These are phyloP conservation scores for Henckelia pumila DNA, from an alignment of 257 asterid species.

Conservation along the genomic window DNA sequence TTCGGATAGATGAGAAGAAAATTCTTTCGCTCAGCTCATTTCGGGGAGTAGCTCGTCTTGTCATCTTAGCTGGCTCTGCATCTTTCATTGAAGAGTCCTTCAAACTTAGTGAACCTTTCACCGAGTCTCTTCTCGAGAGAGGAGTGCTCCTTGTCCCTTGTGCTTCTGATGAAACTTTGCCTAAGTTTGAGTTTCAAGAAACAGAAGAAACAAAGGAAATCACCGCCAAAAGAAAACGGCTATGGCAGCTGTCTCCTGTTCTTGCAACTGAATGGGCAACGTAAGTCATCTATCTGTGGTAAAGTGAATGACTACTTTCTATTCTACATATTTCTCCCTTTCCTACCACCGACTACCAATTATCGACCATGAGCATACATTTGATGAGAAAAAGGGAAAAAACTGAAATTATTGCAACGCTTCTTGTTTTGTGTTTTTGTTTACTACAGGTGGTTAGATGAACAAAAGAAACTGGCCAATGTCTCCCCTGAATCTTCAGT, in stretches of 20 bases:
- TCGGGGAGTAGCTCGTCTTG: slow-evolving; percentile 93
- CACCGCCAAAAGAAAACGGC: slow-evolving; percentile 60
- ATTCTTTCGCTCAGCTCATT: slow-evolving; percentile 63
- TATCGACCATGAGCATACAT: not conserved
- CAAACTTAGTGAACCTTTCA: slow-evolving; percentile 61
- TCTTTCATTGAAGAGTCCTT: slow-evolving; percentile 68
- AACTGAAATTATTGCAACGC: not conserved
- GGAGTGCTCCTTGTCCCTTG: slow-evolving; percentile 90
- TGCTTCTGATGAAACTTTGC: slow-evolving; percentile 58
- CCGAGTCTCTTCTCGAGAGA: slow-evolving; percentile 71
- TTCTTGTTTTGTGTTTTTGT: slow-evolving; percentile 15
- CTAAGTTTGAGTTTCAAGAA: slow-evolving; percentile 59
- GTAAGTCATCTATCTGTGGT: slow-evolving; percentile 43
- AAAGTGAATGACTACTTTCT: not conserved
- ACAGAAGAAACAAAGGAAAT: slow-evolving; percentile 52
- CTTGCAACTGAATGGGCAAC: slow-evolving; percentile 59
- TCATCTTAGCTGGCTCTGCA: slow-evolving; percentile 78
- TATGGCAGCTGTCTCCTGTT: slow-evolving; percentile 88
- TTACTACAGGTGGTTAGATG: slow-evolving; percentile 81
- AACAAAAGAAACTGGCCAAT: slow-evolving; percentile 80
- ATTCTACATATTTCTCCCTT: not conserved
- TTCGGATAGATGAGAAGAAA: slow-evolving; percentile 72
- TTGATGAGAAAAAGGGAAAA: not conserved
- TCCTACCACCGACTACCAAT: not conserved
- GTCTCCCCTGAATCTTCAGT: slow-evolving; percentile 89